Evolutionary conservation across 2,329 filamentous ascomycete species (phyloP).

Genomic region (Talaromyces sp.): DNA sequence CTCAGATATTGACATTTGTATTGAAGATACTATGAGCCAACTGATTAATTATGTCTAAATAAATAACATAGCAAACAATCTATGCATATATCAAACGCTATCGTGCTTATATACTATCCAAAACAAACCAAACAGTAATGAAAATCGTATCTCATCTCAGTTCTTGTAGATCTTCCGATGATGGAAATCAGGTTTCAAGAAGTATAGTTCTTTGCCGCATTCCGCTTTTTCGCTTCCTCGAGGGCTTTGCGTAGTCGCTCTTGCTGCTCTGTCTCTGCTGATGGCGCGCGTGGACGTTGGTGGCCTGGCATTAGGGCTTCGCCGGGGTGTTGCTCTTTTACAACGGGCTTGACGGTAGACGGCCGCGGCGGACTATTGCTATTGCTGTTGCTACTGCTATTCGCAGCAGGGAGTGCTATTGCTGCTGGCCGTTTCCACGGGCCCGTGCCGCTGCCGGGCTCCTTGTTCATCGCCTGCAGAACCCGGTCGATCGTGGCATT

Average conservation of each 20-base stretch:
- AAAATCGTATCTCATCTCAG: neutral
- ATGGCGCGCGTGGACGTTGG: constrained; percentile 17
- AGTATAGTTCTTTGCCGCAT: constrained; percentile 32
- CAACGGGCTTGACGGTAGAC: neutral
- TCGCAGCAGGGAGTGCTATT: constrained; percentile 8
- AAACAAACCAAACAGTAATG: neutral
- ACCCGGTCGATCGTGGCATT: constrained; percentile 32
- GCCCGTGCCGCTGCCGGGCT: constrained; percentile 16
- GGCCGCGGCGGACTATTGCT: neutral
- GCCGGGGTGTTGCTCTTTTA: constrained; percentile 4
- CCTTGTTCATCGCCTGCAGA: constrained; percentile 29
- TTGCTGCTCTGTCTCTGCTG: constrained; percentile 38
- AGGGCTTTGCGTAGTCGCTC: constrained; percentile 45
- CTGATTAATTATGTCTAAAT: neutral
- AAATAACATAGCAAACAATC: neutral
- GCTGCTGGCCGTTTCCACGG: constrained; percentile 11
- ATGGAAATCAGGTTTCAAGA: constrained; percentile 3
- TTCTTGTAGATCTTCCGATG: neutral
- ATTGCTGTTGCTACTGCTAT: neutral
- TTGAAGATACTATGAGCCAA: neutral
- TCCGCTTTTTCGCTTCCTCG: constrained; percentile 50
- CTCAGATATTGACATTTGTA: neutral
- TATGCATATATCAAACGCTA: neutral
- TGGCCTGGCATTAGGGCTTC: constrained; percentile 14
- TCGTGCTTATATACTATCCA: neutral